Percentiles rank a stretch among this genome's conserved stretches.
Evolutionary conservation across 2,329 filamentous ascomycete genomes (phyloP).

Genomic region (Stagonosporopsis rhizophila): DNA sequence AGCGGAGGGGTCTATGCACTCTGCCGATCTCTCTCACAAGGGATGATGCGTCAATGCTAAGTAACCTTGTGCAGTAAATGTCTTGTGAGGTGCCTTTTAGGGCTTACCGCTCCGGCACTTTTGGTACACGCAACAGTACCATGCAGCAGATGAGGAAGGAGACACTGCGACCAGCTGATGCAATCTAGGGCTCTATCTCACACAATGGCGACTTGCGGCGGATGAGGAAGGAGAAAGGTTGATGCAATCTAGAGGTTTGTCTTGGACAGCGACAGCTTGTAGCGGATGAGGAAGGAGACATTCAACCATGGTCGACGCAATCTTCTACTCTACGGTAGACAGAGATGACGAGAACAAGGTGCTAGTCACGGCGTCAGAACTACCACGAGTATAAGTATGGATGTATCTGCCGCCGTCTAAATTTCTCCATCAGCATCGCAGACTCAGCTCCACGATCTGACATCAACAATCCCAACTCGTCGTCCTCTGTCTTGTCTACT

Average conservation of each 20-base stretch:
- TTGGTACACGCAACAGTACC: conserved; percentile 13
- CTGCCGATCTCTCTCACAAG: conserved; percentile 15
- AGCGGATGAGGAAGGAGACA: conserved; percentile 30
- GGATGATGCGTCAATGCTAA: conserved; percentile 20
- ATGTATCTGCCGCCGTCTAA: conserved; percentile 2
- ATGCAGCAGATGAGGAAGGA: conserved; percentile 28
- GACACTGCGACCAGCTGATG: conserved; percentile 9
- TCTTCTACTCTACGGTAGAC: conserved; percentile 12
- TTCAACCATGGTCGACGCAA: conserved; percentile 12
- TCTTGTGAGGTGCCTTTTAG: conserved; percentile 27
- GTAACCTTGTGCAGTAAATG: conserved; percentile 6
- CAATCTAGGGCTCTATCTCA: not conserved
- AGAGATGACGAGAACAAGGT: conserved; percentile 7
- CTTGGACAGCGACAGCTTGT: not conserved
- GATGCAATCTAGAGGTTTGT: not conserved
- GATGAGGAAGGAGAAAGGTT: not conserved
- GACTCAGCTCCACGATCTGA: conserved; percentile 32
- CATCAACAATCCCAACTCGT: conserved; percentile 28
- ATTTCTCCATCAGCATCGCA: conserved; percentile 23
- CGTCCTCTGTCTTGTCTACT: conserved; percentile 33
- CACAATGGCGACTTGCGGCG: not conserved
- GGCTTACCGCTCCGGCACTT: conserved; percentile 23
- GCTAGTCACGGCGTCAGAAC: conserved; percentile 7
- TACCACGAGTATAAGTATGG: conserved; percentile 29
- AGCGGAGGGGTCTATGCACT: conserved; percentile 18